phyloP scores from a whole-genome alignment of 805 yeast genomes.

The Zygosaccharomyces bisporus region DNA sequence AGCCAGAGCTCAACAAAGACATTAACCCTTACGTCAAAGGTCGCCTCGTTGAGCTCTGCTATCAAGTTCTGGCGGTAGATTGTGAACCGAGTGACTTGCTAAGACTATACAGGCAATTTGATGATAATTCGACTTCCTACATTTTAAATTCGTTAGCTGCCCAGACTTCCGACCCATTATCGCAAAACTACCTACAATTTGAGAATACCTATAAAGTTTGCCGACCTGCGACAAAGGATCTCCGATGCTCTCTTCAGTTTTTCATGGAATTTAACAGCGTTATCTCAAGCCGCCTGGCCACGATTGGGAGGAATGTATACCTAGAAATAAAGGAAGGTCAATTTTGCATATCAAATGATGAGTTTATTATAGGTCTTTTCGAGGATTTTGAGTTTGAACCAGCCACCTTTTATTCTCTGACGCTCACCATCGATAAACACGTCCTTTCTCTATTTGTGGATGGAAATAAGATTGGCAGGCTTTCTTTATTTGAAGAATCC shows the following conservation, averaged over 20 bases:
- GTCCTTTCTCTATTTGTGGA: conserved; percentile 24
- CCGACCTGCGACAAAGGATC: conserved; percentile 6
- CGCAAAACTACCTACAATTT: conserved; percentile 30
- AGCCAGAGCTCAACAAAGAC: background rate
- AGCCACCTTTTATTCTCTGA: conserved; percentile 20
- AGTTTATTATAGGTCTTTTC: conserved; percentile 28
- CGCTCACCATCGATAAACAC: conserved; percentile 15
- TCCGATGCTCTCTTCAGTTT: conserved; percentile 26
- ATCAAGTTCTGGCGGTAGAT: conserved; percentile 18
- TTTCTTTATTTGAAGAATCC: conserved; percentile 19
- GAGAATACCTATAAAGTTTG: conserved; percentile 29
- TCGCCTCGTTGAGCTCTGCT: conserved; percentile 19
- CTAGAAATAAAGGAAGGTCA: conserved; percentile 31
- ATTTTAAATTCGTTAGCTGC: conserved; percentile 19
- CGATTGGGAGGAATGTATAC: conserved; percentile 26
- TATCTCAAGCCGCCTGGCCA: conserved; percentile 30
- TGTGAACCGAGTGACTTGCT: conserved; percentile 22
- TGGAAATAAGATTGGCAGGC: conserved; percentile 21
- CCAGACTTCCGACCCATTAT: conserved; percentile 19
- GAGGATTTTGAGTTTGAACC: conserved; percentile 29
- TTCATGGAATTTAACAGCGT: conserved; percentile 32
- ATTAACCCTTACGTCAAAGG: conserved; percentile 1
- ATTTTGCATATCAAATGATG: conserved; percentile 31
- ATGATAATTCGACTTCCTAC: conserved; percentile 3
- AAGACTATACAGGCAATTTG: conserved; percentile 17